Base-by-base conservation (phyloP, 2,329 filamentous ascomycete species). In the Cladophialophora yegresii region DNA sequence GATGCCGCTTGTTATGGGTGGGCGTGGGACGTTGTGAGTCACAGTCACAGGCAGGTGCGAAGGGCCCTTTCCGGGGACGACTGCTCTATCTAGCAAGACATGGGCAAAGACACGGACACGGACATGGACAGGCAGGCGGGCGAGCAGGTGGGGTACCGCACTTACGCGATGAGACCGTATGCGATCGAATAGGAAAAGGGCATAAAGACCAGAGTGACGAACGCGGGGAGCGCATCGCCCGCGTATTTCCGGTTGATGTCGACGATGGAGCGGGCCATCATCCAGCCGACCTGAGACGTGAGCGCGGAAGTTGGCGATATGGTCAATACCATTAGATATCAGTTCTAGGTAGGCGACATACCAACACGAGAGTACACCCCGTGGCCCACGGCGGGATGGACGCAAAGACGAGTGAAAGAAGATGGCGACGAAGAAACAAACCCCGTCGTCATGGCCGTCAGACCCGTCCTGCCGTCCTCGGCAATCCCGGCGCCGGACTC, bases 201-300 rank as follows among this genome's bases (percentile, higher is more conserved):
- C 91, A 96, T 96, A 66, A 93, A 79, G 63, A 88, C 86, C 68
- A 96, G 89, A 57, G 90, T 92, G 40, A 96, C 80, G 78, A 96
- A 96, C 3, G 92, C 91, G 0, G 92, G 92, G 26, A 96, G 83
- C 0, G 90, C 88, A 75, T 96, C 92, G 58, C 91, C 91, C 66
- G 91, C 82, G 77, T 96, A 96, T 54, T 82, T 82, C 92, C 92
- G 96, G 82, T 96, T 96, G 81, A 96, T 93, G 68, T 95, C 89
- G 16, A 85, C 85, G 13, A 90, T 89, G 0, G 68, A 61, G 64
- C 69, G 67, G 20, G 63, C 64, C 64, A 60, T 66, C 51, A 54
- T 30, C 26, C 51, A 54, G 4, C 51, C 51, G 28, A 54, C 28
- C 51, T 54, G 16, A 22, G 28, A 54, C 28, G 28, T 54, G 16